These are phyloP conservation scores for Tylopilus felleus DNA, from an alignment of 768 basidiomycete genomes.

Conservation along the genomic window DNA sequence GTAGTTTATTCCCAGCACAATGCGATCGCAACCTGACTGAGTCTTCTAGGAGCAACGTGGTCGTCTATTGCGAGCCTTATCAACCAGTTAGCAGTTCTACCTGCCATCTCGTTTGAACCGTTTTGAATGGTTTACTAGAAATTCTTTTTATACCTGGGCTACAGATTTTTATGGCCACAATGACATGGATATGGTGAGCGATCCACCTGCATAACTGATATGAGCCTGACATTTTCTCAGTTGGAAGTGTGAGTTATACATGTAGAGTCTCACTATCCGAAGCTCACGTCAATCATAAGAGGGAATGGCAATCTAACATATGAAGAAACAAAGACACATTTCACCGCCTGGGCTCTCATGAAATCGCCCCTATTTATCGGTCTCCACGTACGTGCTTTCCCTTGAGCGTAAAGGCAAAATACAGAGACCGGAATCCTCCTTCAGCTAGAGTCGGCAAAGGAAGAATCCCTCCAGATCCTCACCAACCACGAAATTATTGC, in stretches of 20 bases:
- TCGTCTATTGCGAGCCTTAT: slow-evolving; percentile 49
- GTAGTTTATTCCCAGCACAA: slow-evolving; percentile 19
- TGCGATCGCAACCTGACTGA: background rate
- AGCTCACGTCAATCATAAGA: slow-evolving; percentile 28
- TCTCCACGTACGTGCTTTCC: slow-evolving; percentile 44
- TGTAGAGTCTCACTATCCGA: background rate
- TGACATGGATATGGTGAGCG: slow-evolving; percentile 62
- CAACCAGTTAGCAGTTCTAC: slow-evolving; percentile 40
- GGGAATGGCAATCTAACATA: slow-evolving; percentile 60
- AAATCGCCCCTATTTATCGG: slow-evolving; percentile 66
- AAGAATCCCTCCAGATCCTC: slow-evolving; percentile 52
- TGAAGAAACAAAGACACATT: slow-evolving; percentile 67
- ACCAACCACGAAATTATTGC: slow-evolving; percentile 63
- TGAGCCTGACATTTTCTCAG: slow-evolving; percentile 27
- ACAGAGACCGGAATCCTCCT: background rate
- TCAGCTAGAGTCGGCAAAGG: slow-evolving; percentile 49
- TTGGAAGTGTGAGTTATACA: slow-evolving; percentile 48
- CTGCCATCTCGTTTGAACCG: background rate
- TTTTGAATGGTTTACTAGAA: slow-evolving; percentile 36
- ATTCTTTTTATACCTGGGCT: slow-evolving; percentile 60
- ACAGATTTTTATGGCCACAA: slow-evolving; percentile 67
- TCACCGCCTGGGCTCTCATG: slow-evolving; percentile 71
- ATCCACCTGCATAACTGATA: slow-evolving; percentile 3
- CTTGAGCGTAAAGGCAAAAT: slow-evolving; percentile 2
- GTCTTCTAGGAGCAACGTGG: slow-evolving; percentile 44